Evolutionary conservation across 257 asterid genomes (phyloP), one percentile per base, ranked within the genome.

Genomic region (Nicotiana obtusifolia): DNA sequence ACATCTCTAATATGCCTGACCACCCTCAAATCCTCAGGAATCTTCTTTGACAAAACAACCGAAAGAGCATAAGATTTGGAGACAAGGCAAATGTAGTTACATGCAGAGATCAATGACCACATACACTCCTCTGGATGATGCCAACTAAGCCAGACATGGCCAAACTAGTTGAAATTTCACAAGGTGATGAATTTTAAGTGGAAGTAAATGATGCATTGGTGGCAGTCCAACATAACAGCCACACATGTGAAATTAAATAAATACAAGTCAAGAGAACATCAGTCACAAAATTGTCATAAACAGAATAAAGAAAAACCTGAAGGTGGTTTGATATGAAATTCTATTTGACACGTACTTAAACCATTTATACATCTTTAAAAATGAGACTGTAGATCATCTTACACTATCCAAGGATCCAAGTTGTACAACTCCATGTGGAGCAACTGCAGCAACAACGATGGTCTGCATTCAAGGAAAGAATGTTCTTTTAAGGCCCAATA

Each of bases 351-450:
- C 49, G 60, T 10, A 47, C 60, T 44, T 47, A 6, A 44, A 22
- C 60, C 37, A 71, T 71, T 44, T 71, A 71, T 28, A 44, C 10
- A 49, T 49, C 41, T 47, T 64, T 8, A 49, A 22, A 5, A 19
- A 61, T 49, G 59, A 56, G 59, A 16, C 56, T 47, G 80, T 11
- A 81, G 68, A 26, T 61, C 24, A n/a, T 81, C 94, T 85, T 88
- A 93, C 99, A 76, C 87, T 88, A 80, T 93, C 89, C 69, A 91
- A 73, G 85, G 97, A 90, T 82, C 98, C 99, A 80, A 95, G 91
- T 84, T 95, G 99, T 76, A 95, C 87, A 77, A 92, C 97, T 84
- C 99, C 99, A 68, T 88, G 86, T 64, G 98, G 99, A 87, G 89
- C 87, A 84, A 93, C 91, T 76, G 95, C 90, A 81, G 92, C 92